phyloP scores from a whole-genome alignment of 1,139 yeast species.

The Nadsonia commutata region DNA sequence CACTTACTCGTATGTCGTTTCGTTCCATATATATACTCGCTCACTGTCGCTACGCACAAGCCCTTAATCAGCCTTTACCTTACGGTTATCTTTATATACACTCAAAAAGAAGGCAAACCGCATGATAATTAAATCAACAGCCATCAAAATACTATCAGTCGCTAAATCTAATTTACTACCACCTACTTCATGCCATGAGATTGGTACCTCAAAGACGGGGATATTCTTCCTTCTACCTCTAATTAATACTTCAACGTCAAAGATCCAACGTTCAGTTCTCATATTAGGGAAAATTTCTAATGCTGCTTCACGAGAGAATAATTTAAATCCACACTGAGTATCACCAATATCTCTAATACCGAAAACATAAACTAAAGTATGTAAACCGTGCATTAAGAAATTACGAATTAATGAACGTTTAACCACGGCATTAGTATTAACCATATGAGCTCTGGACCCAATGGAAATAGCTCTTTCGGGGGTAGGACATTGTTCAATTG shows the following conservation, averaged over 20 bases:
- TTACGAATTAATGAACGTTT: slow-evolving; percentile 79
- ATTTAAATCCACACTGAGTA: slow-evolving; percentile 94
- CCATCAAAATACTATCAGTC: slow-evolving; percentile 83
- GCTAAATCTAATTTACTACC: slow-evolving; percentile 92
- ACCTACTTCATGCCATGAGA: slow-evolving; percentile 93
- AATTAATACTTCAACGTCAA: slow-evolving; percentile 83
- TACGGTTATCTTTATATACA: slow-evolving; percentile 39
- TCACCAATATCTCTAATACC: slow-evolving; percentile 80
- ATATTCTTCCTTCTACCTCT: slow-evolving; percentile 62
- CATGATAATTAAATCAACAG: slow-evolving; percentile 84
- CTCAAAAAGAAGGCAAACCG: slow-evolving; percentile 80
- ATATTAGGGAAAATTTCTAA: slow-evolving; percentile 62
- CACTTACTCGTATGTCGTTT: too few species aligned
- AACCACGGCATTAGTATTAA: slow-evolving; percentile 88
- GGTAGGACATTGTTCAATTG: slow-evolving; percentile 22
- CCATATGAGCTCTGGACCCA: slow-evolving; percentile 96
- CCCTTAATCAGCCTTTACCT: slow-evolving; percentile 1
- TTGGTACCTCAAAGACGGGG: slow-evolving; percentile 61
- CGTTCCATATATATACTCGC: too few species aligned
- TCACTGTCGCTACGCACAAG: too few species aligned
- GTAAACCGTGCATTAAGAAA: slow-evolving; percentile 86
- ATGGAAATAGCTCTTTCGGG: slow-evolving; percentile 32
- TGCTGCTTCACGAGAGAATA: slow-evolving; percentile 63
- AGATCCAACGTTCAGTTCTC: slow-evolving; percentile 98
- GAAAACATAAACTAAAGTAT: slow-evolving; percentile 68